Base-by-base conservation (phyloP, 768 basidiomycete genomes). In the Chalciporus chontae region DNA sequence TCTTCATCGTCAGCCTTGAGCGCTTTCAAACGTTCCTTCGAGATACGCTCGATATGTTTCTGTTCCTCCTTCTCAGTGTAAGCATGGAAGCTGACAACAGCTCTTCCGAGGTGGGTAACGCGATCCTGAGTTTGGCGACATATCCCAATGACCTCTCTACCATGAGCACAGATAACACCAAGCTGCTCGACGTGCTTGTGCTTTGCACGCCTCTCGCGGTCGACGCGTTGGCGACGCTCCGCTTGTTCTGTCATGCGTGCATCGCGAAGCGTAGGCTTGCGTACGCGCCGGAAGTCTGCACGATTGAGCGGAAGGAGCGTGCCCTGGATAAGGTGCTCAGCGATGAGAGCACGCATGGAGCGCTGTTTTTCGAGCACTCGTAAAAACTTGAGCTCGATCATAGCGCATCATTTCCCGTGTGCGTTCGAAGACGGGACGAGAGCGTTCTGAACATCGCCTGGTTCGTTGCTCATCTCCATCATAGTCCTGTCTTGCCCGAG, bases 1-100 rank as follows among this genome's bases (percentile, higher is more conserved):
- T 97, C 96, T 74, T 99, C 96, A 73, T 99, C 96, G 64, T 98
- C 94, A 26, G 89, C 89, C 71, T 95, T 94, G 58, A 98, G 83
- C 7, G 96, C 96, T 73, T 90, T 92, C 55, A 99, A 74, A 90
- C 95, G 93, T 69, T 99, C 96, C 74, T 98, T 98, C 40, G 89
- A 85, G 40, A 99, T 84, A 49, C 93, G 77, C 71, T 98, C 96
- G 57, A 99, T 89, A 21, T 95, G 82, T 68, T 94, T 93, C 79
- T 94, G 91, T 68, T 99, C 96, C 70, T 98, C 95, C 74, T 92
- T 94, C 74, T 99, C 96, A 2, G 94, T 93, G 55, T 84, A 83
- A 14, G 74, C 75, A 66, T 99, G 96, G 77, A 94, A 91, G 49
- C 73, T 81, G 56, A 88, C 71, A 7, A 99, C 86, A 1, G 87